Percentiles rank a stretch among this genome's conserved stretches.
Conservation (phyloP, 148 eudicot genomes). For the Vaccinium corymbosum region DNA sequence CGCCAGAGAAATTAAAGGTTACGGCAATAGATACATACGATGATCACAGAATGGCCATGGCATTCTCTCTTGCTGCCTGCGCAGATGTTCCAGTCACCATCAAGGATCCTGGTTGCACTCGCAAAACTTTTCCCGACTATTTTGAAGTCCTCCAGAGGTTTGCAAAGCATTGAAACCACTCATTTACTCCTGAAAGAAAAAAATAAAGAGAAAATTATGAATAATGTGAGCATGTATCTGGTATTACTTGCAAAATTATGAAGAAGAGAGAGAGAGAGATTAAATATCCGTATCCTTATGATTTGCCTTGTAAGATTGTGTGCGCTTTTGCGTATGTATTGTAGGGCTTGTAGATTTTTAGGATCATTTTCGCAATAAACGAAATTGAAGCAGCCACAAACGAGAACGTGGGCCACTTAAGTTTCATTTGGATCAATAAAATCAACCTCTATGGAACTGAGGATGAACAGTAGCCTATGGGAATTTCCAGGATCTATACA, state of each 20-base stretch:
- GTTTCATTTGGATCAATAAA: not conserved
- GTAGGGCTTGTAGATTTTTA: not conserved
- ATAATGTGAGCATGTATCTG: not conserved
- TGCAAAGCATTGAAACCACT: constrained; percentile 50
- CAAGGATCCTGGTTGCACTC: constrained; percentile 90
- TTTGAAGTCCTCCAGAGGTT: constrained; percentile 75
- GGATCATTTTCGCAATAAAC: not conserved
- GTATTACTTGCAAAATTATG: not conserved
- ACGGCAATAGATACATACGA: constrained; percentile 89
- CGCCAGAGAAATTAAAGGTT: constrained; percentile 79
- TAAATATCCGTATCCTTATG: not conserved
- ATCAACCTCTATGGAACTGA: not conserved
- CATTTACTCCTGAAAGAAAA: not conserved
- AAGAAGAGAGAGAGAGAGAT: too few species aligned
- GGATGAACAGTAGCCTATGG: not conserved
- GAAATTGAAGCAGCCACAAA: not conserved
- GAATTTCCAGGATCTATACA: not conserved
- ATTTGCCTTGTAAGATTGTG: not conserved
- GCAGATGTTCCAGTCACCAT: constrained; percentile 52
- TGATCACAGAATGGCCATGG: constrained; percentile 91
- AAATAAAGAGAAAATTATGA: not conserved
- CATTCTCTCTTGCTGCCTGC: constrained; percentile 17
- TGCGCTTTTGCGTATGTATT: not conserved
- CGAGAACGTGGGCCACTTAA: not conserved
- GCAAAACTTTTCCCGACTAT: constrained; percentile 94